Evolutionary conservation across 352 stramenopile species (phyloP).

Genomic region (Thalassiosira livingstoniorum): DNA sequence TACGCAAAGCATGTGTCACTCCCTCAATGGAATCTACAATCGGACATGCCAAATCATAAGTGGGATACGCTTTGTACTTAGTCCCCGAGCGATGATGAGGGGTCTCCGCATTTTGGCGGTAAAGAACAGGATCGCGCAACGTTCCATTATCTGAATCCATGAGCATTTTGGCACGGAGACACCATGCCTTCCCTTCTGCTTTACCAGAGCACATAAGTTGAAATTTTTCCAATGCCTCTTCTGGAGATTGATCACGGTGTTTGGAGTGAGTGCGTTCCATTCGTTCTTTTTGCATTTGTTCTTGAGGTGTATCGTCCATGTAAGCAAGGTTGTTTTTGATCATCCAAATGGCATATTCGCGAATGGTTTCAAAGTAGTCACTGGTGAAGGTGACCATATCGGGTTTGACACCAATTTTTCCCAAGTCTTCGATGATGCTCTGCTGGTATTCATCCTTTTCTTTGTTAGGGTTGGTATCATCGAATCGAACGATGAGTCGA

Average conservation of each 20-base stretch:
- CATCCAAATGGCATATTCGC: constrained; percentile 92
- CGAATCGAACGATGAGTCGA: constrained; percentile 98
- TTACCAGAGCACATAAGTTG: constrained; percentile 95
- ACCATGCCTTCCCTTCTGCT: constrained; percentile 88
- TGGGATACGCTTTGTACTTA: constrained; percentile 99
- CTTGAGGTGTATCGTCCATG: constrained; percentile 99
- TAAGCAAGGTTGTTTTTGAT: constrained; percentile 96
- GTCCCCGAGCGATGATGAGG: constrained; percentile 91
- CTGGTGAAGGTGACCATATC: constrained; percentile 96
- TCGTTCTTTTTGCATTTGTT: constrained; percentile 96
- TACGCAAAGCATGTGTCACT: constrained; percentile 98
- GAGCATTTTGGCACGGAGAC: constrained; percentile 93
- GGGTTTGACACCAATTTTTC: constrained; percentile 78
- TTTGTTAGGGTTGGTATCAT: constrained; percentile 99
- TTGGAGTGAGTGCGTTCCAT: constrained; percentile 92
- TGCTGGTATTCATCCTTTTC: constrained; percentile 99
- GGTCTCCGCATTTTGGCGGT: constrained; percentile 87
- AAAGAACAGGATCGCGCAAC: constrained; percentile 91
- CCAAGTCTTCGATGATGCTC: constrained; percentile 85
- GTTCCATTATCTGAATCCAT: constrained; percentile 93
- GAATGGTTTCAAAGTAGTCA: constrained; percentile 97
- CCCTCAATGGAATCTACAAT: constrained; percentile 99
- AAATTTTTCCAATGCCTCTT: constrained; percentile 94
- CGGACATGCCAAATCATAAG: constrained; percentile 99
- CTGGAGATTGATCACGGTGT: constrained; percentile 88